These are phyloP conservation scores for Stagonosporopsis rhizophila DNA, from an alignment of 2,329 filamentous ascomycete species.

Conservation along the genomic window DNA sequence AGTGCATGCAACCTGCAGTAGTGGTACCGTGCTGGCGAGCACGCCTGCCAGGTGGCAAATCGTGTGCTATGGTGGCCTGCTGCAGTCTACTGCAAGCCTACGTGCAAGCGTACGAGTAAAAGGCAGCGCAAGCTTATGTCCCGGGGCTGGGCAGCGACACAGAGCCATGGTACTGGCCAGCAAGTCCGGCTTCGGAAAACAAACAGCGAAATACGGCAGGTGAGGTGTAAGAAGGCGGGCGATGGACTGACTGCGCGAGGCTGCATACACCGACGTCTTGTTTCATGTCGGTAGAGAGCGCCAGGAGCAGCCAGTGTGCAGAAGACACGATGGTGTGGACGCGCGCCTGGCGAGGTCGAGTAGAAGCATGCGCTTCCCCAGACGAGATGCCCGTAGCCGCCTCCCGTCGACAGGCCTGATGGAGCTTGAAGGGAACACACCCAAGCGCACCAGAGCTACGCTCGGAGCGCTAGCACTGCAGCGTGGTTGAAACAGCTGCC, in stretches of 20 bases:
- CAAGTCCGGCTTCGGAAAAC: conserved; percentile 33
- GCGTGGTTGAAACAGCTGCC: conserved; percentile 38
- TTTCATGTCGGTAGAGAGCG: conserved; percentile 36
- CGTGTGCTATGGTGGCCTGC: conserved; percentile 24
- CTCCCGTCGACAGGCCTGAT: conserved; percentile 33
- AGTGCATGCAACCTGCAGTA: conserved; percentile 42
- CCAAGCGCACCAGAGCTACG: conserved; percentile 24
- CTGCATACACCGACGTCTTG: conserved; percentile 40
- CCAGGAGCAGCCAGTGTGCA: conserved; percentile 27
- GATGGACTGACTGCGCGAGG: conserved; percentile 31
- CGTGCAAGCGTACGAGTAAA: conserved; percentile 30
- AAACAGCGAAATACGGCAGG: conserved; percentile 29
- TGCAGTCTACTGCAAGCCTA: conserved; percentile 39
- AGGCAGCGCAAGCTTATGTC: conserved; percentile 9
- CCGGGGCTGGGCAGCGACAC: conserved; percentile 5
- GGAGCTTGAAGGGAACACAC: conserved; percentile 29
- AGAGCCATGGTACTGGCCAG: conserved; percentile 19
- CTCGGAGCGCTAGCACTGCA: conserved; percentile 28
- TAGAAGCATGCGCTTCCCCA: conserved; percentile 39
- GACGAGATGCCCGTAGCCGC: conserved; percentile 28
- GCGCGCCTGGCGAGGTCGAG: conserved; percentile 16
- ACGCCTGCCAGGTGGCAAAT: conserved; percentile 33
- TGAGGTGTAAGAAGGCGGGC: conserved; percentile 16
- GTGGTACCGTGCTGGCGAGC: conserved; percentile 27
- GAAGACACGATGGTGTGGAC: conserved; percentile 32